phyloP scores from a whole-genome alignment of 352 stramenopile species.

The Phytophthora aleatoria region DNA sequence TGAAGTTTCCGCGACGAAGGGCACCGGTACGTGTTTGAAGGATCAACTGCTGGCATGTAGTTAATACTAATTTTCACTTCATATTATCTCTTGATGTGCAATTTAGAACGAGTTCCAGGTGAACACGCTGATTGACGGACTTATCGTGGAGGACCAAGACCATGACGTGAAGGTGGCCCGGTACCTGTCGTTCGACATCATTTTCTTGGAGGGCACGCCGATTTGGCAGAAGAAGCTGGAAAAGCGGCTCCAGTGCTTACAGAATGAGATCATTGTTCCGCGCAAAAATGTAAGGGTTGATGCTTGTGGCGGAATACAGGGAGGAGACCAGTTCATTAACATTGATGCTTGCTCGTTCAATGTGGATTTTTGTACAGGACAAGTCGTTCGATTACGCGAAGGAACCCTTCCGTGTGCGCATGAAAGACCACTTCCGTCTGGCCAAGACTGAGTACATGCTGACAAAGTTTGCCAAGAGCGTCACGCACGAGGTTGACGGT shows the following conservation, averaged over 20 bases:
- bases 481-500: conserved; percentile 87
- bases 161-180: conserved; percentile 73
- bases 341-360: not conserved
- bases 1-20: conserved; percentile 87
- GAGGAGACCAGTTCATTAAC: conserved; percentile 1
- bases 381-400: conserved; percentile 74
- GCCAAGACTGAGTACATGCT: conserved; percentile 88
- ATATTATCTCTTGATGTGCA: not conserved
- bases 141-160: conserved; percentile 88
- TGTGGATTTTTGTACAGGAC: conserved; percentile 44
- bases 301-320: not conserved
- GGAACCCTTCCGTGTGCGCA: conserved; percentile 88
- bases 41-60: not conserved
- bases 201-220: conserved; percentile 76
- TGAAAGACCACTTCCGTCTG: conserved; percentile 90
- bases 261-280: conserved; percentile 89
- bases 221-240: conserved; percentile 90
- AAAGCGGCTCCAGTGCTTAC: conserved; percentile 85
- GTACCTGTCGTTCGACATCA: conserved; percentile 84
- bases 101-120: conserved; percentile 64
- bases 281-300: conserved; percentile 73
- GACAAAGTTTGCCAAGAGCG: conserved; percentile 85
- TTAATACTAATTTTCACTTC: conserved; percentile 2
- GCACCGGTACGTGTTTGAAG: conserved; percentile 45
- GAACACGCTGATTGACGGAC: conserved; percentile 86